Base-by-base conservation (phyloP, 305 asterid genomes). In the Fraxinus sp. region DNA sequence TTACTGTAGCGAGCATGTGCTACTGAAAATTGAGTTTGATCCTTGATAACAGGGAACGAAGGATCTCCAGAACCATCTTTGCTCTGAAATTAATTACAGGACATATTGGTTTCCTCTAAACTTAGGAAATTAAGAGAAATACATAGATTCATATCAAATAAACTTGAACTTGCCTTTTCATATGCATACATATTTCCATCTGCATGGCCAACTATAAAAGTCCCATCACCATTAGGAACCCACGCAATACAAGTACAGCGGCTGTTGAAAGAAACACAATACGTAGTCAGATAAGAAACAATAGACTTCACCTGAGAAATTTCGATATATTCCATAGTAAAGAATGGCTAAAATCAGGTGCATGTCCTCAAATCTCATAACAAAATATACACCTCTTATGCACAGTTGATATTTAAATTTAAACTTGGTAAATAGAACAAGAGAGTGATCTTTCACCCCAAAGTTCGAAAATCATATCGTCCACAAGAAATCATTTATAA, bases 41-140 rank as follows among this genome's bases (percentile, higher is more conserved):
- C 99, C 89, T 95, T 97, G 88, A 97, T 90, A 66, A 89, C 88
- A 37, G 98, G 97, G 89, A 97, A 97, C 62, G 98, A 94, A 84
- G 99, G 97, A 89, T 96, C 99, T 78, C 95, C 94, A 49, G 99
- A 94, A 84, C 96, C 97, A 86, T 97, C 99, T 90, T 94, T 97
- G 86, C 89, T 91, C 99, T 97, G 86, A 73, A 89, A 91, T 81
- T 81, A 44, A 80, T 28, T 84, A 44, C 14, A 36, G 49, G 78
- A 52, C 35, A 39, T 14, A 62, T 82, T 72, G 75, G 46, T 46
- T 86, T 72, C 44, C 44, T 49, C 64, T 36, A 7, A 10, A 76
- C 55, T 11, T 5, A 30, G 24, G 41, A 66, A 41, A 70, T 74
- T 75, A 83, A 18, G 73, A 46, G 68, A 66, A 57, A 8, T 18